phyloP scores from a whole-genome alignment of 192 early-diverging fungal species.

The Umbelopsis vinacea region DNA sequence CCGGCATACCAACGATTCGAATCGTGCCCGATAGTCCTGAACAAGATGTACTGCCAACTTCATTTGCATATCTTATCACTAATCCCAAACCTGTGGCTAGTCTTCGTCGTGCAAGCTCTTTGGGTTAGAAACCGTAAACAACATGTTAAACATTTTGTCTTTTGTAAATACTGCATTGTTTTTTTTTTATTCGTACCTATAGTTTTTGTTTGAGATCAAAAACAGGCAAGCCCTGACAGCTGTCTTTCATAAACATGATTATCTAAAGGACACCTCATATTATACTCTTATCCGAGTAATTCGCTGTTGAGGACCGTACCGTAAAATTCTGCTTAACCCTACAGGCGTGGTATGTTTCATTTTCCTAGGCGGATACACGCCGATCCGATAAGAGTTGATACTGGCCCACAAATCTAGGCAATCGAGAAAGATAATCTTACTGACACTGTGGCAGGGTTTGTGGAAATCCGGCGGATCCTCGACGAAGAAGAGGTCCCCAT shows the following conservation, averaged over 20 bases:
- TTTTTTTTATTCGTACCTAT: constrained; percentile 4
- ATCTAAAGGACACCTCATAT: neutral
- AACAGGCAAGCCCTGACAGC: neutral
- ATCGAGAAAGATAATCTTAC: neutral
- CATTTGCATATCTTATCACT: constrained; percentile 14
- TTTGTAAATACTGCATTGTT: constrained; percentile 12
- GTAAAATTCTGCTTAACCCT: neutral
- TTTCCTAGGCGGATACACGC: constrained; percentile 5
- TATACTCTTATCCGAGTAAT: constrained; percentile 10
- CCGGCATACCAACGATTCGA: neutral
- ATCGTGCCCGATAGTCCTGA: neutral
- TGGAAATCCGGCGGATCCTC: neutral
- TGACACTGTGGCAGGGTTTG: neutral
- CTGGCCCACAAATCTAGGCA: constrained; percentile 9
- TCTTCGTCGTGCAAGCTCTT: neutral
- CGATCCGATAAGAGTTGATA: constrained; percentile 12
- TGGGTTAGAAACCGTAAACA: neutral
- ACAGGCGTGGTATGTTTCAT: neutral
- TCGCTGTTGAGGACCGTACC: constrained; percentile 6
- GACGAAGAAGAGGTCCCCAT: constrained; percentile 3
- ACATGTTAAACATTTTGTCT: neutral
- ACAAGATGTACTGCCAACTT: neutral
- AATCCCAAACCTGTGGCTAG: constrained; percentile 10
- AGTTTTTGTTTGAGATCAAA: neutral
- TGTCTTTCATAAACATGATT: no score